Evolutionary conservation across 1,284 basidiomycete species (phyloP).

Genomic region (Malassezia psittaci): DNA sequence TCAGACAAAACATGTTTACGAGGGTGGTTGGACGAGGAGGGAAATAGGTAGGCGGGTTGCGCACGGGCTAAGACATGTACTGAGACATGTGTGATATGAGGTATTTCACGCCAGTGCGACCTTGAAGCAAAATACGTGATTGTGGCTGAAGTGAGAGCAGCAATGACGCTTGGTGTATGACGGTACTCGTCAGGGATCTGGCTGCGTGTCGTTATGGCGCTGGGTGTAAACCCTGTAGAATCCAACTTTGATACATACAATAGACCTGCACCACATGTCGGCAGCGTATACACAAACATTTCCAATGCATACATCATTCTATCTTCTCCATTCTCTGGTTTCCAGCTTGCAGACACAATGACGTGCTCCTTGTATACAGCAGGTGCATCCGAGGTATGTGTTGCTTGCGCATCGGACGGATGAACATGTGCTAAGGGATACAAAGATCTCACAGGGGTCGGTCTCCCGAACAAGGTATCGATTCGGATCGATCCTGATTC

Average conservation of each 20-base stretch:
- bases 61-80: slow-evolving; percentile 83
- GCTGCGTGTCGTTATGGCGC: slow-evolving; percentile 11
- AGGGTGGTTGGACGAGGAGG: slow-evolving; percentile 66
- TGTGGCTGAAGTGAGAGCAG: slow-evolving; percentile 60
- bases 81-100: slow-evolving; percentile 24
- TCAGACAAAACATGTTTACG: slow-evolving; percentile 68
- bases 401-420: slow-evolving; percentile 19
- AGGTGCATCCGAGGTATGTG: slow-evolving; percentile 12
- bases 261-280: slow-evolving; percentile 60
- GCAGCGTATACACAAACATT: slow-evolving; percentile 66
- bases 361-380: slow-evolving; percentile 25
- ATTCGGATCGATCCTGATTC: slow-evolving; percentile 22
- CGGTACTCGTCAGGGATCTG: slow-evolving; percentile 13
- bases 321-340: neutral
- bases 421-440: slow-evolving; percentile 43
- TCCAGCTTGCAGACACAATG: slow-evolving; percentile 22
- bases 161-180: slow-evolving; percentile 49
- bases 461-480: slow-evolving; percentile 34
- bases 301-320: slow-evolving; percentile 67
- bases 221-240: slow-evolving; percentile 65
- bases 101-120: slow-evolving; percentile 50
- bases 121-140: slow-evolving; percentile 57
- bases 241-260: slow-evolving; percentile 91
- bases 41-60: slow-evolving; percentile 85
- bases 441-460: slow-evolving; percentile 30